Conservation (phyloP, 768 basidiomycete genomes). For the Lenzites betulinus region DNA sequence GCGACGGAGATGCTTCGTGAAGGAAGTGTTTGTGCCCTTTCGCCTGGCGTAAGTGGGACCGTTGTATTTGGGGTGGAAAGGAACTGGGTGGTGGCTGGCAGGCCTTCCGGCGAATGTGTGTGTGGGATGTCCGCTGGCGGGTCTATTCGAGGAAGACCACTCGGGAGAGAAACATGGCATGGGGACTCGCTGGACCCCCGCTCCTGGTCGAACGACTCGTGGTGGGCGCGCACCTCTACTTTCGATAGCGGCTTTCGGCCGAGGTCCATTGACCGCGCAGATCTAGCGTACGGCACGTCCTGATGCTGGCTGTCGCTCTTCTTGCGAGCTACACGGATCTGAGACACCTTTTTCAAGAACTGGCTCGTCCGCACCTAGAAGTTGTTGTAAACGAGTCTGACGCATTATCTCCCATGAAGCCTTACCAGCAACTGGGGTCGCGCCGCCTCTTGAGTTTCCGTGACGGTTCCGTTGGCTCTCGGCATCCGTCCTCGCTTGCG, state of each 20-base stretch:
- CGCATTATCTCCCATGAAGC: background rate
- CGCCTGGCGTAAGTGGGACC: background rate
- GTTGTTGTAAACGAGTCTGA: slow-evolving; percentile 11
- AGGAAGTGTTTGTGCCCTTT: slow-evolving; percentile 9
- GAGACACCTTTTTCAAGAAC: slow-evolving; percentile 31
- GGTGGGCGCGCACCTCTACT: slow-evolving; percentile 14
- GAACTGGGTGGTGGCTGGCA: background rate
- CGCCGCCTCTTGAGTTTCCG: slow-evolving; percentile 15
- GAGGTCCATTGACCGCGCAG: slow-evolving; percentile 29
- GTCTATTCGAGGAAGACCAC: background rate
- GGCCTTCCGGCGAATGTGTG: background rate
- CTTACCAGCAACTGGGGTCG: slow-evolving; percentile 22
- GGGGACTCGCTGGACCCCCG: slow-evolving; percentile 17
- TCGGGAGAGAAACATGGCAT: slow-evolving; percentile 5
- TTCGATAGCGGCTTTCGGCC: slow-evolving; percentile 21
- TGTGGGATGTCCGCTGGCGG: background rate
- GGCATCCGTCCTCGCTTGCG: background rate
- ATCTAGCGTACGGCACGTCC: slow-evolving; percentile 13
- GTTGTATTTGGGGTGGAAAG: background rate
- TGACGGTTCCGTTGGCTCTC: slow-evolving; percentile 3
- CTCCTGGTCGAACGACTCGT: slow-evolving; percentile 17
- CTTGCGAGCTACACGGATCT: slow-evolving; percentile 14
- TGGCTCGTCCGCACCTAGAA: slow-evolving; percentile 28
- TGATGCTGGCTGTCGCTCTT: slow-evolving; percentile 21
- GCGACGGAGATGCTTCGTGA: background rate